Percentiles rank a stretch among this genome's conserved stretches.
These are phyloP conservation scores for Agapanthus africanus DNA, from an alignment of 106 monocot species.

Conservation along the genomic window DNA sequence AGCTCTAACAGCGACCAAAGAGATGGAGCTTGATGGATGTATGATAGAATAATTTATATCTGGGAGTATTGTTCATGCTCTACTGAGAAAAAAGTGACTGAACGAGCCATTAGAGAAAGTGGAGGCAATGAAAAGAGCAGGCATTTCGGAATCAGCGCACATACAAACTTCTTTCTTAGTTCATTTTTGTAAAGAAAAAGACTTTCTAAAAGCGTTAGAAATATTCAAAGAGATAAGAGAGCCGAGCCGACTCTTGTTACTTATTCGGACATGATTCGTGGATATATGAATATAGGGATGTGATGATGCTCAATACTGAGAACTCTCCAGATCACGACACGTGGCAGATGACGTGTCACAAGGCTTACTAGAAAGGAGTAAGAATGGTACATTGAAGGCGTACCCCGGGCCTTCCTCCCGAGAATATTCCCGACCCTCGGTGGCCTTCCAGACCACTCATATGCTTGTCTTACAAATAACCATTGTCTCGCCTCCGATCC, in stretches of 20 bases:
- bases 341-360: too few relatives aligned
- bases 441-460: too few relatives aligned
- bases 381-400: too few relatives aligned
- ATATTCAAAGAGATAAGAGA: conserved; percentile 53
- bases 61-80: conserved; percentile 64
- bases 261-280: conserved; percentile 72
- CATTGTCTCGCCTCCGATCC: too few relatives aligned
- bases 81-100: conserved; percentile 42
- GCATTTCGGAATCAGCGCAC: conserved; percentile 41
- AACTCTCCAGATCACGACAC: too few relatives aligned
- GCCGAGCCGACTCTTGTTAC: conserved; percentile 61
- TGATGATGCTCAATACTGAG: too few relatives aligned
- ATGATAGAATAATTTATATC: conserved; percentile 45
- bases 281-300: conserved; percentile 65
- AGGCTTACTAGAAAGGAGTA: too few relatives aligned
- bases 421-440: too few relatives aligned
- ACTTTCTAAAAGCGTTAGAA: conserved; percentile 42
- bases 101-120: conserved; percentile 54
- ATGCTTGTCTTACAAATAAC: too few relatives aligned
- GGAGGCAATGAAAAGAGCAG: conserved; percentile 56
- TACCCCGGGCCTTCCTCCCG: too few relatives aligned
- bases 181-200: conserved; percentile 59
- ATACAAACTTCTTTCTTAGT: conserved; percentile 76
- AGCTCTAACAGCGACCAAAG: conserved; percentile 30
- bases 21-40: conserved; percentile 42